Evolutionary conservation across 495 filamentous ascomycete species (phyloP), one percentile per base, ranked within the genome.

Genomic region (Tuber aestivum): DNA sequence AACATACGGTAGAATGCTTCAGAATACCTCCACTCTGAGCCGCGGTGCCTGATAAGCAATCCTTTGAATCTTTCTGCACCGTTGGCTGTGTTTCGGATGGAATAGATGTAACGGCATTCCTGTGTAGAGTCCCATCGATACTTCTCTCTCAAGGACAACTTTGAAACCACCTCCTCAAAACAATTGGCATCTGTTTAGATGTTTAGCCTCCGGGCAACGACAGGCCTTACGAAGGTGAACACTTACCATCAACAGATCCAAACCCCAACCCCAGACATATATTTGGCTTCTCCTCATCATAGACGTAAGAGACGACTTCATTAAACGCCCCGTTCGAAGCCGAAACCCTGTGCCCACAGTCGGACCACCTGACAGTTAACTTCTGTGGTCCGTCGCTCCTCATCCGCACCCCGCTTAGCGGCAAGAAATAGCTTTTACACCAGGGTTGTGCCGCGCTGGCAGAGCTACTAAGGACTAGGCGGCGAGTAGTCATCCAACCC

Each of bases 381-480:
- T 21, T 35, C 1, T 21, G 27, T 7, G 38, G 2, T 21, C 41
- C 70, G 23, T 38, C 5, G 41, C 38, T 18, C 35, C 23, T 71
- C 5, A 71, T 14, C 70, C 44, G 35, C 2, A 71, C 70, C 3
- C 18, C 14, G 27, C 70, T 71, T n/a, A 71, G 18, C 10, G 70
- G 70, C 70, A 71, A 44, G 70, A 71, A 71, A 71, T 71, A 71
- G 70, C 18, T 71, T 16, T 16, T 41, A 18, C 38, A 40, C 70
- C 70, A 71, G 41, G 35, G 35, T 21, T 71, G 23, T 3, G 14
- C 10, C n/a, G 38, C 70, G 0, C 41, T 9, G 41, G 70, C 38
- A 10, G 70, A 71, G 70, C 70, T 71, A 18, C 38, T 71, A 44
- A 71, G 23, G 38, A 71, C 70, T n/a, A 71, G 35, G 70, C 70